phyloP scores from a whole-genome alignment of 2,329 filamentous ascomycete species.

The Mycosphaerelloides madeirae region DNA sequence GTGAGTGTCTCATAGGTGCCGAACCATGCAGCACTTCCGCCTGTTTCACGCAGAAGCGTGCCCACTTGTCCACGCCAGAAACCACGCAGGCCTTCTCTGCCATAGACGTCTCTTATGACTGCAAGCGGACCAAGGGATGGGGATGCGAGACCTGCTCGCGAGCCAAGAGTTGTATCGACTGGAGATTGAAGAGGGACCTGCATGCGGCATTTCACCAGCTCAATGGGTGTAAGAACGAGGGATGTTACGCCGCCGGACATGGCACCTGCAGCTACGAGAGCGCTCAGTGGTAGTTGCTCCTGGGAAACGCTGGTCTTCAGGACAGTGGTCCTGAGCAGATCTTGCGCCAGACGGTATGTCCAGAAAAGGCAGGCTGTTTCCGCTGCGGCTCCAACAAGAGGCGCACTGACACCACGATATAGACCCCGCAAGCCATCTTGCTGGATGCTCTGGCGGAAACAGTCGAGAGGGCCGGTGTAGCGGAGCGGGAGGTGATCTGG shows the following conservation, averaged over 20 bases:
- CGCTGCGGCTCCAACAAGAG: slow-evolving; percentile 81
- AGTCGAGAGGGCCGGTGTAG: slow-evolving; percentile 85
- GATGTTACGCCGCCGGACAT: slow-evolving; percentile 86
- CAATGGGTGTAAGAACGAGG: slow-evolving; percentile 86
- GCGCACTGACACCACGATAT: slow-evolving; percentile 89
- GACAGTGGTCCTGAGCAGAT: slow-evolving; percentile 61
- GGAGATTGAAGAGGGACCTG: slow-evolving; percentile 61
- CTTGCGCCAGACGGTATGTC: slow-evolving; percentile 65
- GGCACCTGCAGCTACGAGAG: slow-evolving; percentile 74
- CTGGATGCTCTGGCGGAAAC: slow-evolving; percentile 79
- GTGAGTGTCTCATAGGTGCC: slow-evolving; percentile 75
- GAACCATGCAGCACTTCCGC: slow-evolving; percentile 93
- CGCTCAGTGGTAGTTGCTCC: slow-evolving; percentile 63
- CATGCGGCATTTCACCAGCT: slow-evolving; percentile 97
- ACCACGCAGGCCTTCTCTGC: slow-evolving; percentile 72
- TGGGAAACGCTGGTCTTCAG: slow-evolving; percentile 24
- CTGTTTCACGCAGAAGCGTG: slow-evolving; percentile 88
- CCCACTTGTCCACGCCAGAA: slow-evolving; percentile 96
- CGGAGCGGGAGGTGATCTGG: slow-evolving; percentile 74
- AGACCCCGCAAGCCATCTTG: slow-evolving; percentile 75
- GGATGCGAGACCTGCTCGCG: slow-evolving; percentile 8
- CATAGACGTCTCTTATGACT: slow-evolving; percentile 75
- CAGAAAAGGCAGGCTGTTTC: slow-evolving; percentile 93
- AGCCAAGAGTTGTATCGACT: slow-evolving; percentile 23
- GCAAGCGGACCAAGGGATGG: slow-evolving; percentile 49